A percentile compares a stretch with the other conserved stretches of the same genome.
Evolutionary conservation across 2,329 filamentous ascomycete species (phyloP).

Genomic region (Graphiopsis chlorocephala): DNA sequence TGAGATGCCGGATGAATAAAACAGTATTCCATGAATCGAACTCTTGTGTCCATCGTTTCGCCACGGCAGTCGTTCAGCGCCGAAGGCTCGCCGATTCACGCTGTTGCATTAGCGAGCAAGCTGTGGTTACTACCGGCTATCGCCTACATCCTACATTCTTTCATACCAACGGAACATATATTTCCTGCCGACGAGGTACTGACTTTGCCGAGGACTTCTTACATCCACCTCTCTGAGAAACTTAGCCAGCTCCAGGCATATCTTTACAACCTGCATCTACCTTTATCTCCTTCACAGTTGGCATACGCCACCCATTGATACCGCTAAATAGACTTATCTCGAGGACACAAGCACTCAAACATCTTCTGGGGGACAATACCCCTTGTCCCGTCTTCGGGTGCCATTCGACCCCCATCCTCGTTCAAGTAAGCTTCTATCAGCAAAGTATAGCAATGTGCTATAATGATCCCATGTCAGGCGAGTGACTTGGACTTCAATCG

Average conservation of each 20-base stretch:
- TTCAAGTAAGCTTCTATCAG: neutral
- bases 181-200: neutral
- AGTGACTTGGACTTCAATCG: neutral
- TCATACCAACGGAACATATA: neutral
- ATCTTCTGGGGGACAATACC: neutral
- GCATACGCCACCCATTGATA: neutral
- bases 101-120: neutral
- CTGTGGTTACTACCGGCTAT: neutral
- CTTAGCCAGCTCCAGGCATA: neutral
- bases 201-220: neutral
- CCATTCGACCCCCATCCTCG: neutral
- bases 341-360: neutral
- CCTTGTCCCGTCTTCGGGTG: neutral
- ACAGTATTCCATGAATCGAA: neutral
- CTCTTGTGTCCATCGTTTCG: neutral
- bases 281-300: neutral
- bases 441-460: neutral
- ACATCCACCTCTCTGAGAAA: neutral
- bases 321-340: neutral
- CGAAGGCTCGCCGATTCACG: neutral
- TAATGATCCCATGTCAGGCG: neutral
- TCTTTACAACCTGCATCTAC: neutral
- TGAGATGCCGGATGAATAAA: neutral
- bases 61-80: neutral
- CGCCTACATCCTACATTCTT: neutral